These are phyloP conservation scores for Saussurea involucrata DNA, from an alignment of 129 eudicot genomes.

Conservation along the genomic window DNA sequence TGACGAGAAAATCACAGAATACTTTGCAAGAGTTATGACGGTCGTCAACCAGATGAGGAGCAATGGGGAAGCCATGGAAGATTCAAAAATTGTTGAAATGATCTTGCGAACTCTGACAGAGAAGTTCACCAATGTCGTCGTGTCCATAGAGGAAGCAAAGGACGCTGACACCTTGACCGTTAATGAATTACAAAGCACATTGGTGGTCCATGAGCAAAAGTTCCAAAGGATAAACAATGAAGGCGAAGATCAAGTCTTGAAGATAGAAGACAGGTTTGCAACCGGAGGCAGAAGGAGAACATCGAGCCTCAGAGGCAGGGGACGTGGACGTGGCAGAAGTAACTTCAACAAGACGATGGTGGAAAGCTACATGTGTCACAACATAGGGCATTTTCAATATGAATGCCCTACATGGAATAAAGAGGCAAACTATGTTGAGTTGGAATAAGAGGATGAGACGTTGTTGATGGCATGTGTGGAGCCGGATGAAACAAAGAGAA, in stretches of 20 bases:
- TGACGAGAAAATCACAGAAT: neutral
- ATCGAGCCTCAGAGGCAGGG: neutral
- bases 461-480: neutral
- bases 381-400: neutral
- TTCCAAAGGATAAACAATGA: neutral
- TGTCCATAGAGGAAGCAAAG: neutral
- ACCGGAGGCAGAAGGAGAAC: neutral
- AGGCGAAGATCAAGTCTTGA: neutral
- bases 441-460: neutral
- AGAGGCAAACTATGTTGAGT: neutral
- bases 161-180: neutral
- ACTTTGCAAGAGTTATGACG: neutral
- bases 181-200: neutral
- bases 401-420: neutral
- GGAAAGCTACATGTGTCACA: neutral
- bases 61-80: too few relatives aligned
- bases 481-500: neutral
- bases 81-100: too few relatives aligned
- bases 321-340: too few relatives aligned
- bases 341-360: neutral
- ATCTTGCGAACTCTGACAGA: too few relatives aligned
- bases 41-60: too few relatives aligned
- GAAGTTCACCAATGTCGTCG: neutral
- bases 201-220: neutral
- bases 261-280: neutral